A percentile compares a stretch with the other conserved stretches of the same genome.
These are phyloP conservation scores for Diaporthe destruens DNA, from an alignment of 2,329 filamentous ascomycete genomes.

Conservation along the genomic window DNA sequence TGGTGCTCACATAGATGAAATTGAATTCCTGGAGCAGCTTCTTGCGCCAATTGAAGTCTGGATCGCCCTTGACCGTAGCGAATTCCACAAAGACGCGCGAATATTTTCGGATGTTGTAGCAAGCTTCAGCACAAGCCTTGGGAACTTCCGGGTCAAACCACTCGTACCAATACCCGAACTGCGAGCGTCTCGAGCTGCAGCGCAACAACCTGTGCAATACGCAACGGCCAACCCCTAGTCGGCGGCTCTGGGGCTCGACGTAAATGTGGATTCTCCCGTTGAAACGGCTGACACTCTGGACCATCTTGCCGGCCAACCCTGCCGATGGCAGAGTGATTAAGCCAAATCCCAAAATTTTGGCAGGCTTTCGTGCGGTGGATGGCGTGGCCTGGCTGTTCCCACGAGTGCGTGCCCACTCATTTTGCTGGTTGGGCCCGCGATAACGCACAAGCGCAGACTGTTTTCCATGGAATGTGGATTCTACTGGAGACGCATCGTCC, in stretches of 20 bases:
- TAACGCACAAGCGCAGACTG: background rate
- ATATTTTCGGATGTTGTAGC: conserved; percentile 31
- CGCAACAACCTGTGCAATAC: conserved; percentile 34
- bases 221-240: conserved; percentile 37
- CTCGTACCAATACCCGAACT: conserved; percentile 4
- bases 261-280: conserved; percentile 37
- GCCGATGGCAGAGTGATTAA: conserved; percentile 26
- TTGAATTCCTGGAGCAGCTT: conserved; percentile 29
- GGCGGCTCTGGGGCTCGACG: conserved; percentile 35
- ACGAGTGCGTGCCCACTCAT: background rate
- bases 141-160: conserved; percentile 18
- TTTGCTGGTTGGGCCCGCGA: background rate
- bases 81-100: conserved; percentile 36
- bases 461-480: conserved; percentile 11
- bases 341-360: conserved; percentile 38
- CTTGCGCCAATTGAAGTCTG: conserved; percentile 36
- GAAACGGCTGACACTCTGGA: conserved; percentile 37
- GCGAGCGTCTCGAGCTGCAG: conserved; percentile 29
- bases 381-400: background rate
- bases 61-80: conserved; percentile 31
- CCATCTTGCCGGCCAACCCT: conserved; percentile 34
- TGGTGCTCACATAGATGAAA: conserved; percentile 33
- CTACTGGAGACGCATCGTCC: conserved; percentile 1
- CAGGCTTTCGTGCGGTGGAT: background rate
- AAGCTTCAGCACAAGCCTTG: conserved; percentile 22